These are phyloP conservation scores for Trypanosoma rangeli DNA, from an alignment of 208 protist species.

Conservation along the genomic window DNA sequence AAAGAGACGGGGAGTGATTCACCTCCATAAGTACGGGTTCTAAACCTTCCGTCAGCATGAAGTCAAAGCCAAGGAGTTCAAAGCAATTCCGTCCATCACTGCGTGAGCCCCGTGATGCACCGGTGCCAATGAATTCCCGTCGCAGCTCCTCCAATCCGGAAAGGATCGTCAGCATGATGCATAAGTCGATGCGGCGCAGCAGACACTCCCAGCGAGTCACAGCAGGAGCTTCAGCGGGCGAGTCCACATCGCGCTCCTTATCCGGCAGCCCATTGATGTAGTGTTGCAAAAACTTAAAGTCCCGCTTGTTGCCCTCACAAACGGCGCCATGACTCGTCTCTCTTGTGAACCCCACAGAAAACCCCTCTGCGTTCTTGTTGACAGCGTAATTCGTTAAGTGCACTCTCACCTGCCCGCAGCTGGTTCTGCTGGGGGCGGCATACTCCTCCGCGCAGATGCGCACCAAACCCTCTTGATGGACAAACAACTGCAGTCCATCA, in stretches of 20 bases:
- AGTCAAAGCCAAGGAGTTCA: slow-evolving; percentile 90
- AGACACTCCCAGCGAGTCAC: slow-evolving; percentile 49
- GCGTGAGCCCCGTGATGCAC: slow-evolving; percentile 39
- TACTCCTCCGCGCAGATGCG: slow-evolving; percentile 92
- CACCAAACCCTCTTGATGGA: slow-evolving; percentile 90
- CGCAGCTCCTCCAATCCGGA: slow-evolving; percentile 73
- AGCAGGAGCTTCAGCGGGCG: not conserved
- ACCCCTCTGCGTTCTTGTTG: slow-evolving; percentile 60
- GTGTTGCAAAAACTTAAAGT: slow-evolving; percentile 40
- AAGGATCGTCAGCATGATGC: slow-evolving; percentile 84
- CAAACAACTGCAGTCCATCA: slow-evolving; percentile 68
- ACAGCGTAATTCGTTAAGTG: slow-evolving; percentile 92
- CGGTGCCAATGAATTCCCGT: slow-evolving; percentile 68
- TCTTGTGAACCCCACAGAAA: slow-evolving; percentile 11
- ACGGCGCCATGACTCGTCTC: slow-evolving; percentile 8
- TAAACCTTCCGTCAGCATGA: slow-evolving; percentile 63
- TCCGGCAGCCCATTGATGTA: slow-evolving; percentile 34
- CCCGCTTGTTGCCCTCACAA: slow-evolving; percentile 50
- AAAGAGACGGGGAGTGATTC: slow-evolving; percentile 90
- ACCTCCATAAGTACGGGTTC: slow-evolving; percentile 87
- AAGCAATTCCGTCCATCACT: slow-evolving; percentile 75
- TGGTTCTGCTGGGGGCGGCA: slow-evolving; percentile 41
- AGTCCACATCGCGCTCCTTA: not conserved
- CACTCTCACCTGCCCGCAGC: slow-evolving; percentile 41
- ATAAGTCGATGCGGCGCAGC: slow-evolving; percentile 56